Evolutionary conservation across 2,329 filamentous ascomycete species (phyloP).

Genomic region (Fusarium brachygibbosum): DNA sequence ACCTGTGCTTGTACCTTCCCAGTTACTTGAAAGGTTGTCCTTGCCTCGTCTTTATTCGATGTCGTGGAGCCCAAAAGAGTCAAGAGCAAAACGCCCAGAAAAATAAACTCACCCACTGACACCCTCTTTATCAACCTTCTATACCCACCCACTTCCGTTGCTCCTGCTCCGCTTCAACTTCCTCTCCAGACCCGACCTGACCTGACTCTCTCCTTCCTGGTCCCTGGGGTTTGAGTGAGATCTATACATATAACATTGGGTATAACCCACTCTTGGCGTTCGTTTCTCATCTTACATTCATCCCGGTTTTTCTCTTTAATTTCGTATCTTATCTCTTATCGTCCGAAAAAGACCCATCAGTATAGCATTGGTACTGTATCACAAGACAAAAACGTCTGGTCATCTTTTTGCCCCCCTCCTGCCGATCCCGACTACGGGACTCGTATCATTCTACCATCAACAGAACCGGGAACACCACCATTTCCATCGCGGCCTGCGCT

Average conservation of each 20-base stretch:
- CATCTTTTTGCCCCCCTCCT: conserved; percentile 20
- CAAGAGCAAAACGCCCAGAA: conserved; percentile 22
- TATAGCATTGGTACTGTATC: not conserved
- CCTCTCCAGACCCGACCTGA: conserved; percentile 3
- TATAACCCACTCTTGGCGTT: conserved; percentile 29
- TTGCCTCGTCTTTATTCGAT: conserved; percentile 16
- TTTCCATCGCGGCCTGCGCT: conserved; percentile 22
- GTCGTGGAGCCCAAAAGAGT: conserved; percentile 23
- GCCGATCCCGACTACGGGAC: conserved; percentile 24
- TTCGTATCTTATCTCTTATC: conserved; percentile 20
- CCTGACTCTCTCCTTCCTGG: not conserved
- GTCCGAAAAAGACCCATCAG: not conserved
- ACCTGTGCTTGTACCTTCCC: not conserved
- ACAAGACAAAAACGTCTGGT: conserved; percentile 14
- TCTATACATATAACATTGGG: conserved; percentile 12
- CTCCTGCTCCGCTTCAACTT: conserved; percentile 19
- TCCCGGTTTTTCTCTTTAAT: conserved; percentile 2
- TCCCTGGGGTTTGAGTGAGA: conserved; percentile 1
- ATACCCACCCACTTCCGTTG: conserved; percentile 23
- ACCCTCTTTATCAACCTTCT: conserved; percentile 19
- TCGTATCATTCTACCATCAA: conserved; percentile 6
- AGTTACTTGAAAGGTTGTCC: conserved; percentile 4
- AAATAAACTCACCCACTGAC: conserved; percentile 31
- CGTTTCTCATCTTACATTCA: conserved; percentile 24
- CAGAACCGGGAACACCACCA: conserved; percentile 8